These are phyloP conservation scores for Chalciporus sphaerocephalus DNA, from an alignment of 768 basidiomycete species.

Conservation along the genomic window DNA sequence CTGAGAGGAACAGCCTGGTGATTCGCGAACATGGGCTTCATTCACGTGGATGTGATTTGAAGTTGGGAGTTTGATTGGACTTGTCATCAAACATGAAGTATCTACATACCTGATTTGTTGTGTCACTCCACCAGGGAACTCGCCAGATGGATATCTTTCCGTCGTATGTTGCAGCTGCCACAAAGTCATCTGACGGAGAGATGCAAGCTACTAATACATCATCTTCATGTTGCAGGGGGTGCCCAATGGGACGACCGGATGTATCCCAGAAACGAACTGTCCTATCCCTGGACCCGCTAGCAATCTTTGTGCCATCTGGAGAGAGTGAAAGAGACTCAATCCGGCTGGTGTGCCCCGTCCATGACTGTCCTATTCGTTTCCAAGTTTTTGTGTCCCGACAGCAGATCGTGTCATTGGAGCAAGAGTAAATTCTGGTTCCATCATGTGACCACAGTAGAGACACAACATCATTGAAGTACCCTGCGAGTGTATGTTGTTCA, in stretches of 20 bases:
- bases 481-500: too few relatives aligned
- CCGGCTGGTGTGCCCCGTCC: conserved; percentile 11
- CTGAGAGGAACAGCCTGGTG: too few relatives aligned
- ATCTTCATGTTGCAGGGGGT: background rate
- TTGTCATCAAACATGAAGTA: too few relatives aligned
- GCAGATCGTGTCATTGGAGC: background rate
- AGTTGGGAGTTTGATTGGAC: too few relatives aligned
- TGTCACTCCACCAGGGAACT: background rate
- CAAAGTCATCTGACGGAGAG: conserved; percentile 7
- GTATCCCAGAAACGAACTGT: background rate
- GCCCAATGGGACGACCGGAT: background rate
- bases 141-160: conserved; percentile 3
- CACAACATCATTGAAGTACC: background rate
- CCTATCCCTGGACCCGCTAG: background rate
- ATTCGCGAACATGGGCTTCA: too few relatives aligned
- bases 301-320: background rate
- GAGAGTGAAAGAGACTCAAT: background rate
- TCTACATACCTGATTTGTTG: background rate
- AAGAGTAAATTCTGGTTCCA: background rate
- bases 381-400: background rate
- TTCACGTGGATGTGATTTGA: too few relatives aligned
- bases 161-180: background rate
- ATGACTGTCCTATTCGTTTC: background rate
- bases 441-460: background rate
- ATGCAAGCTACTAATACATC: background rate